These are phyloP conservation scores for Corynespora cassiicola DNA, from an alignment of 2,329 filamentous ascomycete species.

Conservation along the genomic window DNA sequence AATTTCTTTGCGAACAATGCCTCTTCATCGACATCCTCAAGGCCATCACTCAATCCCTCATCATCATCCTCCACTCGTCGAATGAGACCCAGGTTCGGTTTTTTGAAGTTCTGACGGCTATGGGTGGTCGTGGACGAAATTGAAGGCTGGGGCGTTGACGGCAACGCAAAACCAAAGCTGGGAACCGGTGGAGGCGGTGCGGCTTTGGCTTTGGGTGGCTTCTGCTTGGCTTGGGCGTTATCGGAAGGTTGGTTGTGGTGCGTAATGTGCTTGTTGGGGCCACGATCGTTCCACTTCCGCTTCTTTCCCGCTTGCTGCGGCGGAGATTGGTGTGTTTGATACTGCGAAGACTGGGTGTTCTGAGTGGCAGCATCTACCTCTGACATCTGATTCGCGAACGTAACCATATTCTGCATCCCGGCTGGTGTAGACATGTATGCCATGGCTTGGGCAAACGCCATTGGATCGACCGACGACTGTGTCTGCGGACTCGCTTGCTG, in stretches of 20 bases:
- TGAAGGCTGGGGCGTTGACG: slow-evolving; percentile 16
- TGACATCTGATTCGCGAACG: slow-evolving; percentile 31
- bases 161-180: slow-evolving; percentile 44
- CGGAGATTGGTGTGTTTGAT: slow-evolving; percentile 14
- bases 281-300: slow-evolving; percentile 31
- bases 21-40: slow-evolving; percentile 76
- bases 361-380: slow-evolving; percentile 1
- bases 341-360: slow-evolving; percentile 5
- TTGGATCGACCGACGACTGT: slow-evolving; percentile 25
- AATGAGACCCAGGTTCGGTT: slow-evolving; percentile 73
- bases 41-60: slow-evolving; percentile 60
- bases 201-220: slow-evolving; percentile 36
- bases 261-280: slow-evolving; percentile 8
- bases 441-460: slow-evolving; percentile 35
- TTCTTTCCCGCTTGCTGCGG: slow-evolving; percentile 33
- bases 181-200: slow-evolving; percentile 27
- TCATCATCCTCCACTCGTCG: slow-evolving; percentile 53
- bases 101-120: slow-evolving; percentile 70
- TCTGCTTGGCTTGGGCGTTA: slow-evolving; percentile 23
- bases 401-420: slow-evolving; percentile 34
- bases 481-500: slow-evolving; percentile 12
- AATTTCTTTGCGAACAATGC: slow-evolving; percentile 48
- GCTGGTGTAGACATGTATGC: slow-evolving; percentile 36
- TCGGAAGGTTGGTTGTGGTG: slow-evolving; percentile 11
- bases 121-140: slow-evolving; percentile 4